Percentiles rank a stretch among this genome's conserved stretches.
phyloP scores from a whole-genome alignment of 257 asterid species.

The Leptodermis oblonga region DNA sequence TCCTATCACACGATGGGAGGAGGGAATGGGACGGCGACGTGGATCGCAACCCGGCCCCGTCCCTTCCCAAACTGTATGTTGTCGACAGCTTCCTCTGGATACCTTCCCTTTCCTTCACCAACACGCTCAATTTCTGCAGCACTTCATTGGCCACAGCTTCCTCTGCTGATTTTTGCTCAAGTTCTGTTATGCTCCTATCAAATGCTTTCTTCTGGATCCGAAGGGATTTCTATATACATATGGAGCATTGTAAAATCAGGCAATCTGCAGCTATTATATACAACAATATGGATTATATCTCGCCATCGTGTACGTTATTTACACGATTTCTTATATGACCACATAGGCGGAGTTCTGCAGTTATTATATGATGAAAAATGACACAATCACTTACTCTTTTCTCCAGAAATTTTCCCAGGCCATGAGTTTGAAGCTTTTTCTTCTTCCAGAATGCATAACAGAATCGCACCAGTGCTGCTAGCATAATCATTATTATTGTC shows the following conservation, averaged over 20 bases:
- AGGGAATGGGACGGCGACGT: constrained; percentile 43
- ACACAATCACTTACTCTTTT: constrained; percentile 60
- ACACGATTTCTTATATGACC: too few relatives aligned
- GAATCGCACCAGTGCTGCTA: constrained; percentile 48
- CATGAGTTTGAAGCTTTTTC: constrained; percentile 62
- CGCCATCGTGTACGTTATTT: too few relatives aligned
- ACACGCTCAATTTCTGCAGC: constrained; percentile 45
- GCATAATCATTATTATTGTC: constrained; percentile 48
- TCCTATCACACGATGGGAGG: constrained; percentile 47
- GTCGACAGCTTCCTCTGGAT: constrained; percentile 75
- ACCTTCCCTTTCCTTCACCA: constrained; percentile 64
- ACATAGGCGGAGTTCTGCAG: too few relatives aligned
- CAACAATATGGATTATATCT: too few relatives aligned
- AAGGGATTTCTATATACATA: constrained; percentile 58
- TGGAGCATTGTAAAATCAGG: neutral
- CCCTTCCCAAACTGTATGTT: constrained; percentile 77
- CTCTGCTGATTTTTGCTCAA: constrained; percentile 50
- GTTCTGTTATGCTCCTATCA: constrained; percentile 66
- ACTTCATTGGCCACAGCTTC: constrained; percentile 46
- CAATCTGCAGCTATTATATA: neutral
- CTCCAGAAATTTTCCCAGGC: constrained; percentile 74
- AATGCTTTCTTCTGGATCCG: constrained; percentile 61
- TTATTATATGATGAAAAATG: neutral
- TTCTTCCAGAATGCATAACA: constrained; percentile 84
- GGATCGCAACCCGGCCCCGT: constrained; percentile 30